These are phyloP conservation scores for Camelina sativa DNA, from an alignment of 345 rosid species.

Conservation along the genomic window DNA sequence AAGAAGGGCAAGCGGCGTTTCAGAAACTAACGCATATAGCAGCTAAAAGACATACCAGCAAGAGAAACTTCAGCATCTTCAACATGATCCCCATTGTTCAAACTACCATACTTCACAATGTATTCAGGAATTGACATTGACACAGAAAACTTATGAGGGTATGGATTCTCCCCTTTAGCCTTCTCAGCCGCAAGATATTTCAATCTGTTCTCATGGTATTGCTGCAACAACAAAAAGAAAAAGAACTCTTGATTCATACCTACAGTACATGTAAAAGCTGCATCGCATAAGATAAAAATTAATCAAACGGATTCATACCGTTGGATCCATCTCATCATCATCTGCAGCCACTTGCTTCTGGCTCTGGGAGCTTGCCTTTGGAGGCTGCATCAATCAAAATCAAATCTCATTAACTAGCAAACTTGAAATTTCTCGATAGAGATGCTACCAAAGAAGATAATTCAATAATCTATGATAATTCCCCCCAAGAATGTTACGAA, in stretches of 20 bases:
- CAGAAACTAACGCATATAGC: background rate
- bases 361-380: conserved; percentile 28
- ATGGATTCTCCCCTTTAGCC: conserved; percentile 73
- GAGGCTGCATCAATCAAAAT: conserved; percentile 23
- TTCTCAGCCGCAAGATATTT: conserved; percentile 70
- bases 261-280: background rate
- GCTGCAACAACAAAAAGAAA: conserved; percentile 50
- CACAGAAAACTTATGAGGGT: conserved; percentile 81
- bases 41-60: conserved; percentile 56
- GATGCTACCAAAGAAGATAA: background rate
- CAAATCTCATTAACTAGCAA: conserved; percentile 8
- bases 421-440: background rate
- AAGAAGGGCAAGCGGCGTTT: background rate
- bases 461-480: conserved; percentile 1
- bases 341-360: conserved; percentile 56
- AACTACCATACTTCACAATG: conserved; percentile 59
- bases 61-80: conserved; percentile 65
- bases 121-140: conserved; percentile 66
- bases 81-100: conserved; percentile 73
- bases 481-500: background rate
- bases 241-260: conserved; percentile 5
- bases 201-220: conserved; percentile 84
- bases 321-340: conserved; percentile 98
- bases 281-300: conserved; percentile 1
- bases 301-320: conserved; percentile 49